These are phyloP conservation scores for Phytopythium oedochilum DNA, from an alignment of 352 stramenopile species.

Conservation along the genomic window DNA sequence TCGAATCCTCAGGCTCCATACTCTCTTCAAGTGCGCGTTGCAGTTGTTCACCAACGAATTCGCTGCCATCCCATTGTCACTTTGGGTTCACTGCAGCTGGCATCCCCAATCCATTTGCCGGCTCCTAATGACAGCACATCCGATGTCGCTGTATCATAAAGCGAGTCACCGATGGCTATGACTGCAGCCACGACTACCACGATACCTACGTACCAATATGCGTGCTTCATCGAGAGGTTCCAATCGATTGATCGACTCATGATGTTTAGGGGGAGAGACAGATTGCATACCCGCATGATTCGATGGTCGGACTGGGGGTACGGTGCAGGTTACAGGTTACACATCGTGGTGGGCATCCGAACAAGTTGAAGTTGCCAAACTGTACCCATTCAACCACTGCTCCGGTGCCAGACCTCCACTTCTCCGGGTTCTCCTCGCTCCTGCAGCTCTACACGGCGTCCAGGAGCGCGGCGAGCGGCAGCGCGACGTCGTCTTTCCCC, in stretches of 20 bases:
- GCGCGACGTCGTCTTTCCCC: neutral
- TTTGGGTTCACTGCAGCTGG: neutral
- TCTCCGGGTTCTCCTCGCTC: neutral
- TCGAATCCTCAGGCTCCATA: neutral
- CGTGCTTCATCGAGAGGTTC: too few species aligned
- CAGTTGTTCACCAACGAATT: constrained; percentile 2
- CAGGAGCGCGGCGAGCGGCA: neutral
- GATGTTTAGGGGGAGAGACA: too few species aligned
- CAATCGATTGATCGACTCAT: too few species aligned
- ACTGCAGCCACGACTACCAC: too few species aligned
- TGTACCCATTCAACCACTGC: neutral
- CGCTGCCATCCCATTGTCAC: neutral
- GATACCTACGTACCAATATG: too few species aligned
- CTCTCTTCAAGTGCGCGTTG: neutral
- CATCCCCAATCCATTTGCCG: too few species aligned
- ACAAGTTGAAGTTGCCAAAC: neutral
- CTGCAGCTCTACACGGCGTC: neutral
- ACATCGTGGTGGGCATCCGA: neutral
- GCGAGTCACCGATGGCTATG: too few species aligned
- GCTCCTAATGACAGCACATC: too few species aligned
- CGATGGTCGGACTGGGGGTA: too few species aligned
- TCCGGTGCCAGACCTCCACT: neutral
- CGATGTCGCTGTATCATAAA: too few species aligned
- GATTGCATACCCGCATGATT: too few species aligned
- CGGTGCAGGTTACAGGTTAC: too few species aligned